Evolutionary conservation across 2,329 filamentous ascomycete genomes (phyloP), one percentile per base, ranked within the genome.

Genomic region (Epichloe gansuensis): DNA sequence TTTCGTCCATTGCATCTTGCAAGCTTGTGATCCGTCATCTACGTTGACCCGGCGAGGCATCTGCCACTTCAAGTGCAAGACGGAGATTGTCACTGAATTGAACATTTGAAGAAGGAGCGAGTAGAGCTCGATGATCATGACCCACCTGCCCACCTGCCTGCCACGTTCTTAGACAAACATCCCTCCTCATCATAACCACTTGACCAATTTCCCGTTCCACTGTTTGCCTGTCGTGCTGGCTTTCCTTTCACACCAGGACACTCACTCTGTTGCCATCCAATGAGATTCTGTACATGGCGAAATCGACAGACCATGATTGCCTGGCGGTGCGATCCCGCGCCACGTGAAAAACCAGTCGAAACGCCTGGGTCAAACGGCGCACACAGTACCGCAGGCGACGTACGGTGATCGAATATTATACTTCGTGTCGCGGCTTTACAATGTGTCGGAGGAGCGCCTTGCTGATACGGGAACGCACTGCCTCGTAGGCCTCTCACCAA

Each of bases 401-500:
- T 17, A 13, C 13, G 15, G 6, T 35, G 34, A 7, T 25, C 12
- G 13, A 31, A 3, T 39, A 28, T 35, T 2, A 25, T 23, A 3
- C 21, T 17, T 21, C 23, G 17, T 35, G 42, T 42, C 43, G 31
- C 38, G 46, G 51, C 51, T 44, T 39, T 46, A 35, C 41, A 17
- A 46, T 41, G 17, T 43, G 37, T 34, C 41, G 41, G 39, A 21
- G 23, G 12, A 25, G 25, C 51, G 42, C 42, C 31, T 15, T 28
- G 17, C 17, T 39, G 13, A 38, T 15, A 50, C 13, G 9, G 31
- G 9, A 41, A 12, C 31, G 15, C 31, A 17, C 41, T 13, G 52
- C 48, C 52, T 43, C 50, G 12, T 4, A n/a, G n/a, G 47, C 43
- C 43, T 49, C 42, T 44, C 43, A 50, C 48, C 43, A 50, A 46